Percentiles rank a stretch among this genome's conserved stretches.
Conservation (phyloP, 116 monocot genomes). For the Zostera marina region DNA sequence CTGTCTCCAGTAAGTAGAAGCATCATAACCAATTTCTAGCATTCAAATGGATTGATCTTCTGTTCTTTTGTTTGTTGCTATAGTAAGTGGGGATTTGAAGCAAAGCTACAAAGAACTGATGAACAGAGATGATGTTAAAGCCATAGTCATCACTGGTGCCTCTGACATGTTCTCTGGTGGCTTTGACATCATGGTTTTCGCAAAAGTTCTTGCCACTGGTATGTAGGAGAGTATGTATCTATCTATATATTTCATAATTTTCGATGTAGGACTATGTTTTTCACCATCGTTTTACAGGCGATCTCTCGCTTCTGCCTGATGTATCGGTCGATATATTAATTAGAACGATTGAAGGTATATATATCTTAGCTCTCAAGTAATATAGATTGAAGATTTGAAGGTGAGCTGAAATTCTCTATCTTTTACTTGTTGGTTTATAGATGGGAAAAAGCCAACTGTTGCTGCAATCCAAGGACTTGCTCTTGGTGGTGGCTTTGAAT, state of each 20-base stretch:
- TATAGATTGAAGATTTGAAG: too few species aligned
- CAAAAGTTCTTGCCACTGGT: conserved; percentile 70
- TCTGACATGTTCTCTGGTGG: conserved; percentile 80
- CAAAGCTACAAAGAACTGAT: conserved; percentile 58
- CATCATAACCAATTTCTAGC: too few species aligned
- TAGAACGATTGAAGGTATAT: conserved; percentile 68
- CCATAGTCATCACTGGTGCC: conserved; percentile 70
- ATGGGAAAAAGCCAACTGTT: conserved; percentile 84
- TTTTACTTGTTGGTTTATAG: conserved; percentile 13
- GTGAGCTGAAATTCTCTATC: too few species aligned
- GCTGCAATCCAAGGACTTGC: conserved; percentile 95
- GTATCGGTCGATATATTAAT: conserved; percentile 78
- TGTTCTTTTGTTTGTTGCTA: neutral
- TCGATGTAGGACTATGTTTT: too few species aligned
- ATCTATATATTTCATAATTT: too few species aligned
- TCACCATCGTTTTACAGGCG: conserved; percentile 51
- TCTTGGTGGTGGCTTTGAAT: conserved; percentile 87
- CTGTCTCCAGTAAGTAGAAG: conserved; percentile 32
- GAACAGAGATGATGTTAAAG: conserved; percentile 69
- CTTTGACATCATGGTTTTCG: conserved; percentile 80
- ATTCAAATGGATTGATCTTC: neutral
- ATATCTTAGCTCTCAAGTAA: neutral
- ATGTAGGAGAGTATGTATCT: too few species aligned
- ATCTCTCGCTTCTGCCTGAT: conserved; percentile 55
- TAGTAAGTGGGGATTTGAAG: conserved; percentile 43